Percentiles rank a stretch among this genome's conserved stretches.
phyloP scores from a whole-genome alignment of 768 basidiomycete species.

The Leccinum pellstonianum region DNA sequence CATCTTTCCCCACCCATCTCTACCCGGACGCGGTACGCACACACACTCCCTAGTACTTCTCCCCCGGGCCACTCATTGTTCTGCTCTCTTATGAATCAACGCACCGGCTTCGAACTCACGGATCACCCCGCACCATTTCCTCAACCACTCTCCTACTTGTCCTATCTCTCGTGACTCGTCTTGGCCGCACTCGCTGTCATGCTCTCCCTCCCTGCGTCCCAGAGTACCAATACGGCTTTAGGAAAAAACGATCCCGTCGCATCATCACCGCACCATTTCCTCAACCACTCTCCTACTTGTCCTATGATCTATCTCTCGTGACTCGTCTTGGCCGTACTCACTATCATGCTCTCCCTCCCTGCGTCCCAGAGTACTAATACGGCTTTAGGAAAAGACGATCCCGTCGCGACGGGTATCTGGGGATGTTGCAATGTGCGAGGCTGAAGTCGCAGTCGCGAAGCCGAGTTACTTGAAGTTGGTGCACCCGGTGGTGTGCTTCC shows the following conservation, averaged over 20 bases:
- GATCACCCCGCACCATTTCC: conserved; percentile 64
- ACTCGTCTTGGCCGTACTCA: conserved; percentile 80
- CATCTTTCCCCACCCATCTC: too few relatives aligned
- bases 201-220: conserved; percentile 75
- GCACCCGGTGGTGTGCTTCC: conserved; percentile 82
- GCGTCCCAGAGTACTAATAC: conserved; percentile 43
- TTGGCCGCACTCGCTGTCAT: conserved; percentile 86
- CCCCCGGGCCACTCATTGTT: too few relatives aligned
- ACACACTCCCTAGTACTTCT: too few relatives aligned
- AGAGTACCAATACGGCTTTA: conserved; percentile 28
- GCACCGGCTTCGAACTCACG: too few relatives aligned
- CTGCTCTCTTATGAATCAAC: too few relatives aligned
- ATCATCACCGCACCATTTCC: conserved; percentile 82
- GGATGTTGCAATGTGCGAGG: conserved; percentile 80
- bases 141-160: conserved; percentile 87
- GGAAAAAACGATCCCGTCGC: conserved; percentile 42
- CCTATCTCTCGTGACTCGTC: conserved; percentile 53
- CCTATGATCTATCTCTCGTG: conserved; percentile 43
- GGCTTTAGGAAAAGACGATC: conserved; percentile 34
- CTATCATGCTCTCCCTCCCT: conserved; percentile 86
- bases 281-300: conserved; percentile 87
- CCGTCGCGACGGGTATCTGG: conserved; percentile 56
- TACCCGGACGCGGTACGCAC: too few relatives aligned
- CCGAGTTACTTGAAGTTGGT: conserved; percentile 70
- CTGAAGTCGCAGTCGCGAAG: conserved; percentile 86